Evolutionary conservation across 1,139 yeast species (phyloP).

Genomic region (Protomyces gravidus): DNA sequence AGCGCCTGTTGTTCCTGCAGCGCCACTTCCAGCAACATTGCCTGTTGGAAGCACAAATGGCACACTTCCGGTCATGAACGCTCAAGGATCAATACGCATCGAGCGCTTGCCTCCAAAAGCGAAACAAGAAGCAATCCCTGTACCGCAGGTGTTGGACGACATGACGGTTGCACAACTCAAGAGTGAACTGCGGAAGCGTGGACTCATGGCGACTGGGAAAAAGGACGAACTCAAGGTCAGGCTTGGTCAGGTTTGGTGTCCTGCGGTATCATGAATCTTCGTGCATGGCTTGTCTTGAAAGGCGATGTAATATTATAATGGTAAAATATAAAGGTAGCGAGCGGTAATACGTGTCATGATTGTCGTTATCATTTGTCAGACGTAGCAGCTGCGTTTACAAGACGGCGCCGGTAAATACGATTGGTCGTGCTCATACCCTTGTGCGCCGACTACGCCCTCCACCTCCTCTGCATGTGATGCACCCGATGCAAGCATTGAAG

Average conservation of each 20-base stretch:
- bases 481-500: constrained; percentile 21
- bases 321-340: not conserved
- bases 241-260: not conserved
- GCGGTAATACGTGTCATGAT: no score
- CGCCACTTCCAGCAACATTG: not conserved
- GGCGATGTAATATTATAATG: not conserved
- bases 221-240: constrained; percentile 15
- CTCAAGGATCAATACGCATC: constrained; percentile 16
- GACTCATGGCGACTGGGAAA: constrained; percentile 14
- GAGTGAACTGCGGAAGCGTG: constrained; percentile 9
- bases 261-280: no score
- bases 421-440: no score
- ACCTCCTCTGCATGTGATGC: constrained; percentile 2
- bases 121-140: constrained; percentile 10
- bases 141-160: constrained; percentile 3
- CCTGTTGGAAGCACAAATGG: not conserved
- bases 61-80: constrained; percentile 8
- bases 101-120: constrained; percentile 16
- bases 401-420: no score
- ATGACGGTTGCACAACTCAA: constrained; percentile 24
- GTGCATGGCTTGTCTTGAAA: no score
- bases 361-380: no score
- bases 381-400: no score
- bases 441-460: not conserved
- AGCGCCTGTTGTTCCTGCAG: not conserved